phyloP scores from a whole-genome alignment of 768 basidiomycete species.

The Mycena kentingensis region DNA sequence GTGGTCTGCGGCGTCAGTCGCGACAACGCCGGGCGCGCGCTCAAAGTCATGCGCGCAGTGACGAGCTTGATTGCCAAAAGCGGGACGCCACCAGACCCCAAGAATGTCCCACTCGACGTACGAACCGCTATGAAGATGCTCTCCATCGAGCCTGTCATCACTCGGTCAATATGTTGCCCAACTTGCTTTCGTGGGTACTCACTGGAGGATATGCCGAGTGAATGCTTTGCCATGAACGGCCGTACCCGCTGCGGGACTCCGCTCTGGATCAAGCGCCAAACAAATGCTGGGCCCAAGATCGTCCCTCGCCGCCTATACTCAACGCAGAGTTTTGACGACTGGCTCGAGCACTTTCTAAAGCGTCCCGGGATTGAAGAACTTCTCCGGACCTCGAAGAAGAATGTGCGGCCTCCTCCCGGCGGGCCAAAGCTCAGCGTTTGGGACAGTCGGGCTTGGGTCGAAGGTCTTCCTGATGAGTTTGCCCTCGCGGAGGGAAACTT shows the following conservation, averaged over 20 bases:
- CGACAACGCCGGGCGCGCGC: not conserved
- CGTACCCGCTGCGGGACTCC: not conserved
- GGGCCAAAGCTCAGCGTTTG: conserved; percentile 10
- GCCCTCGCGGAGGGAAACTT: conserved; percentile 7
- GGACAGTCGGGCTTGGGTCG: conserved; percentile 16
- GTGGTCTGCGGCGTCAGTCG: conserved; percentile 12
- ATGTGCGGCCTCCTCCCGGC: conserved; percentile 5
- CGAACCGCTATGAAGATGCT: conserved; percentile 8
- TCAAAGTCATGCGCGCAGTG: conserved; percentile 5
- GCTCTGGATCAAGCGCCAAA: conserved; percentile 10
- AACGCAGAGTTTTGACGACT: conserved; percentile 7
- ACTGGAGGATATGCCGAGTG: conserved; percentile 1
- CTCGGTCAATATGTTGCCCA: conserved; percentile 11
- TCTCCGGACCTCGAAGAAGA: conserved; percentile 7
- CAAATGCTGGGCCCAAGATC: conserved; percentile 9
- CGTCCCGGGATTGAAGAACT: conserved; percentile 18
- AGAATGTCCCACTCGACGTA: conserved; percentile 2
- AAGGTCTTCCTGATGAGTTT: conserved; percentile 3
- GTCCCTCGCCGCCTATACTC: conserved; percentile 9
- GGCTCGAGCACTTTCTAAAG: conserved; percentile 13
- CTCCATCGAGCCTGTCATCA: conserved; percentile 10
- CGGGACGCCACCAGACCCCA: no score
- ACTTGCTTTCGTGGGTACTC: conserved; percentile 11
- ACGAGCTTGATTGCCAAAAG: no score
- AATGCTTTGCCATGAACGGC: conserved; percentile 2